Evolutionary conservation across 352 stramenopile genomes (phyloP), one percentile per base, ranked within the genome.

Genomic region (Pythium sukuiense): DNA sequence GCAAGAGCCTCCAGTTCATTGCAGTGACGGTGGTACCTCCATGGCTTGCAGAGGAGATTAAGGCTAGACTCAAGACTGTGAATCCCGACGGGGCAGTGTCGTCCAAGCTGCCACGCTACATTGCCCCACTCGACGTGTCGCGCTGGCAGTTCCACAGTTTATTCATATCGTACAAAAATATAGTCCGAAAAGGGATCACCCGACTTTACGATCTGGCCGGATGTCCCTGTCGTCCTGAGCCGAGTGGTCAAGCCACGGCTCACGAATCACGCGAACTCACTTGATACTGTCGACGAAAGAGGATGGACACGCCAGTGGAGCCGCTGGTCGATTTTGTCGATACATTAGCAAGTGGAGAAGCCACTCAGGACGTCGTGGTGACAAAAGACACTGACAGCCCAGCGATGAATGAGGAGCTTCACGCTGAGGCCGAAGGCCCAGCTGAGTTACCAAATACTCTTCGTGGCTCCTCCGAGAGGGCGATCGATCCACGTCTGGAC

Each of bases 291-390:
- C n/a, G 45, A 52, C 45, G 18, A 27, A 52, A 6, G n/a, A 29
- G 16, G 20, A 52, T 69, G 54, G 33, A 63, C 33, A 69, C 62
- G 35, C 62, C 55, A 6, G 62, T 69, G 30, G 62, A 69, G 62
- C 43, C 46, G 62, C 62, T 69, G 20, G 62, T 55, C 16, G 46
- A 63, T 20, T 24, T 39, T 7, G 37, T 56, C 46, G 62, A 69
- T 35, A 49, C 55, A 32, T 24, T 18, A 26, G 55, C 62, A 33
- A 18, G 30, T 2, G 20, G 30, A n/a, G n/a, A 48, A 30, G n/a
- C 8, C 14, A 3, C 7, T 18, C 3, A 33, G 1, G 54, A 39
- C 2, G 18, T 18, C 6, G 24, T 6, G 3, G n/a, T 14, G 53
- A 16, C 14, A 7, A 49, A 29, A 20, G 48, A 59, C n/a, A 55